phyloP scores from a whole-genome alignment of 306 rosid genomes.

The Lathyrus tuberosus region DNA sequence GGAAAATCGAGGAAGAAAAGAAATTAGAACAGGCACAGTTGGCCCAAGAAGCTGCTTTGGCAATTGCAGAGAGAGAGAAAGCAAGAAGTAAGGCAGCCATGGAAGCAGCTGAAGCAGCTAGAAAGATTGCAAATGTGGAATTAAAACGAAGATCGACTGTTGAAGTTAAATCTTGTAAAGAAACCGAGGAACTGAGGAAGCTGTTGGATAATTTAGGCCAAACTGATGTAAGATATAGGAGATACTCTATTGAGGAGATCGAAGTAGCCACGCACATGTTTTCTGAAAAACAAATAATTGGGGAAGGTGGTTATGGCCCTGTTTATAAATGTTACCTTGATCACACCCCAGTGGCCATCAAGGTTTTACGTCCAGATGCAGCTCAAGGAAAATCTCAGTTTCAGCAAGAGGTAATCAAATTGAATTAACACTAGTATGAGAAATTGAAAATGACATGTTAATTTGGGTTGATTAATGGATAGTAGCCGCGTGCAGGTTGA shows the following conservation, averaged over 20 bases:
- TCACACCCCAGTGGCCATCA: conserved; percentile 85
- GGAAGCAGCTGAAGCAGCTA: conserved; percentile 85
- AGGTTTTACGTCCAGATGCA: conserved; percentile 64
- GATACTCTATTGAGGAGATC: conserved; percentile 76
- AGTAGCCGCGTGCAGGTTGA: conserved; percentile 81
- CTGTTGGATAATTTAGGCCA: conserved; percentile 58
- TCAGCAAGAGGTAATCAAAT: conserved; percentile 96
- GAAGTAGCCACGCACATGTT: conserved; percentile 73
- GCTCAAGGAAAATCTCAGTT: conserved; percentile 67
- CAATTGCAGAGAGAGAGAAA: conserved; percentile 78
- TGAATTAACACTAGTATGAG: too few relatives aligned
- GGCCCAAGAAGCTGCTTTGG: conserved; percentile 73
- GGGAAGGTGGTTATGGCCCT: conserved; percentile 97
- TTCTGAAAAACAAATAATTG: conserved; percentile 65
- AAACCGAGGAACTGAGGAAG: conserved; percentile 71
- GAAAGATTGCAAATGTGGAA: conserved; percentile 71
- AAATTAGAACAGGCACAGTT: conserved; percentile 68
- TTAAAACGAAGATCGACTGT: conserved; percentile 54
- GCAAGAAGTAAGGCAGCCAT: conserved; percentile 71
- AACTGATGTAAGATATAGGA: conserved; percentile 65
- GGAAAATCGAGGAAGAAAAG: conserved; percentile 66
- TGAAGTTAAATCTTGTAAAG: conserved; percentile 61
- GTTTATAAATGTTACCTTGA: conserved; percentile 67
- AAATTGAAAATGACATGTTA: not conserved
- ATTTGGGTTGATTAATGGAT: not conserved